A percentile compares a stretch with the other conserved stretches of the same genome.
phyloP scores from a whole-genome alignment of 495 filamentous ascomycete genomes.

The Xylaria bambusicola region DNA sequence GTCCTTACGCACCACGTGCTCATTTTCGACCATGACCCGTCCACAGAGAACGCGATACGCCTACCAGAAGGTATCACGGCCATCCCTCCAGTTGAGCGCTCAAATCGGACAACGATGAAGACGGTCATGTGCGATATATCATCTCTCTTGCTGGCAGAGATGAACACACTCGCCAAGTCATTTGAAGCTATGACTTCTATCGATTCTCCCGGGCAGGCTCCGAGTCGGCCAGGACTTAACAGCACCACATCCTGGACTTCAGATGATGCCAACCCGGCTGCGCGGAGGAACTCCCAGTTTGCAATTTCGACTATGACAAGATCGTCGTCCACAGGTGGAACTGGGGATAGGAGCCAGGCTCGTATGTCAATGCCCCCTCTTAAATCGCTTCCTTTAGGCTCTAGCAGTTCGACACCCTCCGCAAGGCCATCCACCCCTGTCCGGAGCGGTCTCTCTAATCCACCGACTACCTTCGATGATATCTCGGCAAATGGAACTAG shows the following conservation, averaged over 20 bases:
- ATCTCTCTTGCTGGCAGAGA: constrained; percentile 77
- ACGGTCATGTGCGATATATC: constrained; percentile 93
- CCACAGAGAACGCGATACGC: constrained; percentile 42
- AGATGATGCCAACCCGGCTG: constrained; percentile 36
- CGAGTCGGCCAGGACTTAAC: constrained; percentile 35
- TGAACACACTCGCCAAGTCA: constrained; percentile 83
- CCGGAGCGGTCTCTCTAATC: constrained; percentile 52
- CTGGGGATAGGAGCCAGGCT: constrained; percentile 48
- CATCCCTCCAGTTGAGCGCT: constrained; percentile 70
- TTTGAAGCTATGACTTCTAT: constrained; percentile 78
- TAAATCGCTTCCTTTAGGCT: constrained; percentile 36
- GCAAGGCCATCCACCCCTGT: constrained; percentile 56
- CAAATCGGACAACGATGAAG: constrained; percentile 86
- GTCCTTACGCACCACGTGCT: constrained; percentile 77
- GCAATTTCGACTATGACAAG: constrained; percentile 42
- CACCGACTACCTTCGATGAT: constrained; percentile 73
- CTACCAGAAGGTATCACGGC: constrained; percentile 65
- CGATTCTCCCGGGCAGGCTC: constrained; percentile 66
- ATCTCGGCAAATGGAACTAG: constrained; percentile 49
- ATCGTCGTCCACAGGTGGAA: constrained; percentile 51
- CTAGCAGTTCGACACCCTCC: constrained; percentile 50
- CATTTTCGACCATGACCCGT: constrained; percentile 68
- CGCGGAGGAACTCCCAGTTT: constrained; percentile 59
- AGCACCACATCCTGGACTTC: constrained; percentile 35
- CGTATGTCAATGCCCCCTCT: constrained; percentile 74